Percentiles rank a stretch among this genome's conserved stretches.
Conservation (phyloP, 768 basidiomycete genomes). For the Tricholoma bakamatsutake region DNA sequence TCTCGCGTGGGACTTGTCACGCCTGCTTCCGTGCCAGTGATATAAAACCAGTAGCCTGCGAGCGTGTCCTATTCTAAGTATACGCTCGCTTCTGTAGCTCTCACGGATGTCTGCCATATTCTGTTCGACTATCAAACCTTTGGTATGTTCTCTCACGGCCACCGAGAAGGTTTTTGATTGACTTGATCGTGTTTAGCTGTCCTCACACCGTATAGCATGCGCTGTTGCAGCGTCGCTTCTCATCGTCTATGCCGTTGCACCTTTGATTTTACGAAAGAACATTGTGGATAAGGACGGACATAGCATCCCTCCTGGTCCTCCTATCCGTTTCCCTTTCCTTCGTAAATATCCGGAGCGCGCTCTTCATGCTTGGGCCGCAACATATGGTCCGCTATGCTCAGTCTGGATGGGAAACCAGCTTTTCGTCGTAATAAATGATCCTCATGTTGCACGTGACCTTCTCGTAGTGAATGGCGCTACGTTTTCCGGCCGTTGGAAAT, state of each 20-base stretch:
- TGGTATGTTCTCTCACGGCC: background rate
- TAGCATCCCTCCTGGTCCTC: constrained; percentile 22
- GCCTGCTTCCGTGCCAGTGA: too few relatives aligned
- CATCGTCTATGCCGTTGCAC: background rate
- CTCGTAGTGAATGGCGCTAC: constrained; percentile 29
- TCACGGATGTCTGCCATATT: background rate
- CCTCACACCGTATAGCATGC: background rate
- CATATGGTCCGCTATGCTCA: constrained; percentile 28
- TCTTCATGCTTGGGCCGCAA: constrained; percentile 27
- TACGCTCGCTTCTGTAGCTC: too few relatives aligned
- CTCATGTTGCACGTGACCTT: constrained; percentile 27
- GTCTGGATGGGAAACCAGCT: constrained; percentile 34
- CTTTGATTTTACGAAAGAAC: constrained; percentile 12
- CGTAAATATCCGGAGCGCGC: constrained; percentile 28
- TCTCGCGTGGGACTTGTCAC: too few relatives aligned
- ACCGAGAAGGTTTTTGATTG: background rate
- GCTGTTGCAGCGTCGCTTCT: background rate
- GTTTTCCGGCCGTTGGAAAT: constrained; percentile 28
- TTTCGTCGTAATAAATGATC: constrained; percentile 31
- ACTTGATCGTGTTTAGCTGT: background rate
- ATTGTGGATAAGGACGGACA: constrained; percentile 16
- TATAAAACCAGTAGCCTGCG: too few relatives aligned
- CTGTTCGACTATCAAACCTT: background rate
- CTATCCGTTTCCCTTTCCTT: constrained; percentile 25
- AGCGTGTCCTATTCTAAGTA: too few relatives aligned